Evolutionary conservation across 345 rosid species (phyloP).

Genomic region (Reutealis trisperma): DNA sequence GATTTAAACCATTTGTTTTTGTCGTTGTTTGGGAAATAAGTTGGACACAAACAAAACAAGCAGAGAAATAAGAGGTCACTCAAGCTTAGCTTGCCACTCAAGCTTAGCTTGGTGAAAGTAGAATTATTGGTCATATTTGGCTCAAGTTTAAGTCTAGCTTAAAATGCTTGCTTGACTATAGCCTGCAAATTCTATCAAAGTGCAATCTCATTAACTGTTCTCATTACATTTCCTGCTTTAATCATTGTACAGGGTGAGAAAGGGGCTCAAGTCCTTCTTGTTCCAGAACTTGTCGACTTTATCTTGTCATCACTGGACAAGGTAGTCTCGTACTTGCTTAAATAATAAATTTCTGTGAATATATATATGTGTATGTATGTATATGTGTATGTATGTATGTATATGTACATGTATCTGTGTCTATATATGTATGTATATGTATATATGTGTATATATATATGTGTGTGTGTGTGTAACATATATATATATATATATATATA

Average conservation of each 20-base stretch:
- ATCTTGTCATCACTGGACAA: conserved; percentile 73
- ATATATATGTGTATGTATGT: too few relatives aligned
- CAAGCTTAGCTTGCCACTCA: neutral
- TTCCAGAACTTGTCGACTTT: conserved; percentile 86
- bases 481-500: too few relatives aligned
- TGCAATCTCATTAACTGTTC: conserved; percentile 4
- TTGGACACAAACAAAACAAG: neutral
- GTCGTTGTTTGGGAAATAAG: neutral
- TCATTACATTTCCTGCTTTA: conserved; percentile 3
- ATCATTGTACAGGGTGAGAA: conserved; percentile 61
- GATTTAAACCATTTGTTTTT: too few relatives aligned
- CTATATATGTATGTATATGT: too few relatives aligned
- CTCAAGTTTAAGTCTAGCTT: neutral
- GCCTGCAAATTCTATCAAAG: neutral
- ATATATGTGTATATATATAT: too few relatives aligned
- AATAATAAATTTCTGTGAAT: neutral
- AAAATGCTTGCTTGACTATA: neutral
- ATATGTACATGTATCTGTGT: too few relatives aligned
- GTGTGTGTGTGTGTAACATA: too few relatives aligned
- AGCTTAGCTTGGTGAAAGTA: neutral
- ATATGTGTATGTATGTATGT: too few relatives aligned
- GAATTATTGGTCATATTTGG: neutral
- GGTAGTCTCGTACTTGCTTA: conserved; percentile 41
- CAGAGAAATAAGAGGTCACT: neutral
- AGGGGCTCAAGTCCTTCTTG: conserved; percentile 82